These are phyloP conservation scores for Kodamaea ohmeri DNA, from an alignment of 1,139 yeast genomes.

Conservation along the genomic window DNA sequence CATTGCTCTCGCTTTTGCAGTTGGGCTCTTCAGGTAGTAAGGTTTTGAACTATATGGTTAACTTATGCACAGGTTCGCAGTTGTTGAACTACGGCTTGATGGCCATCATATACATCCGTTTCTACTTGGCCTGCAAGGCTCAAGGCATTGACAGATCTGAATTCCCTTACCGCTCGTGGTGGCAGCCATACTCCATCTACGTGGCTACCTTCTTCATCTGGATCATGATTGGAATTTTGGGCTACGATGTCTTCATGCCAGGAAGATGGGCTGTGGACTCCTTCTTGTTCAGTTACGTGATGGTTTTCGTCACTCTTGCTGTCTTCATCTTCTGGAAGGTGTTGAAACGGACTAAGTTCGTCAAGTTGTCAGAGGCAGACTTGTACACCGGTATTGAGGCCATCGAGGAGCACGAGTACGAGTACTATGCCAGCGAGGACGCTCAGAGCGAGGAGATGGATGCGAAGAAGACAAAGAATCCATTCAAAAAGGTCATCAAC, in stretches of 20 bases:
- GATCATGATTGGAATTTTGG: conserved; percentile 39
- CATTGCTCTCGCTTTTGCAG: conserved; percentile 51
- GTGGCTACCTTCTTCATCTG: conserved; percentile 30
- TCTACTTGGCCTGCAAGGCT: conserved; percentile 58
- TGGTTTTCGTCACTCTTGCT: conserved; percentile 35
- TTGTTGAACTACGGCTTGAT: conserved; percentile 68
- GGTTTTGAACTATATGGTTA: conserved; percentile 74
- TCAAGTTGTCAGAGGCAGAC: conserved; percentile 33
- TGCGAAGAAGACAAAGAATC: conserved; percentile 7
- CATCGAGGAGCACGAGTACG: conserved; percentile 44
- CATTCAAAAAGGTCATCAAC: conserved; percentile 12
- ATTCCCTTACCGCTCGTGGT: conserved; percentile 33
- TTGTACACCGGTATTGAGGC: conserved; percentile 38
- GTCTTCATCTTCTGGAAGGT: conserved; percentile 36
- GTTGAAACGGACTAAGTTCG: conserved; percentile 28
- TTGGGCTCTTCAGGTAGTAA: conserved; percentile 57
- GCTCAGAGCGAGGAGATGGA: conserved; percentile 14
- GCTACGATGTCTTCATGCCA: conserved; percentile 40
- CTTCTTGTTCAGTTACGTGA: conserved; percentile 44
- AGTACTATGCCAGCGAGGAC: conserved; percentile 30
- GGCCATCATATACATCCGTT: conserved; percentile 55
- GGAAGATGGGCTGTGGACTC: conserved; percentile 31
- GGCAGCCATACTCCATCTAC: conserved; percentile 32
- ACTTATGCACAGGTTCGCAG: conserved; percentile 77
- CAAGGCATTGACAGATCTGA: conserved; percentile 30